Base-by-base conservation (phyloP, 441 rosid genomes). In the Gossypium schwendimanii region DNA sequence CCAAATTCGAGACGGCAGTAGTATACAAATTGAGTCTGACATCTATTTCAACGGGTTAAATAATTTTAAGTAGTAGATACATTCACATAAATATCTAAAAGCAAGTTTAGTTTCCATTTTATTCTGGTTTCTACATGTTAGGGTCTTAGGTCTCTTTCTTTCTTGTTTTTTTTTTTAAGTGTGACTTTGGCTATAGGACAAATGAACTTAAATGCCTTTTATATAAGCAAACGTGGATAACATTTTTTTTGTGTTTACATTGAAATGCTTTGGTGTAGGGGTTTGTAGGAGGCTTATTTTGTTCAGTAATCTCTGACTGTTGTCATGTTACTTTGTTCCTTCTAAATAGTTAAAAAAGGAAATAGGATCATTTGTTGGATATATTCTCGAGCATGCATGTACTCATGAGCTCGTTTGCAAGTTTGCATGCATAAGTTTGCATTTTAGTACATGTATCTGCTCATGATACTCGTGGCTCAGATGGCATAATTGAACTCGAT, bases 1-100 rank as follows among this genome's bases (percentile, higher is more conserved):
- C 71, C 77, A 59, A 72, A 61, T 79, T 54, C 52, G 65, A 53
- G 58, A 70, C 79, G 61, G 72, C 75, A 76, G 67, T 57, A 60
- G 74, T 74, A 61, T 73, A 21, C 67, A 23, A 44, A 60, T 36
- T 57, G 54, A 68, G 73, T 72, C 59, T 77, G 10, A 66, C 15
- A 60, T 61, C 18, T 54, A 23, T n/a, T 64, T 39, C 62, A 39
- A 47, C 21, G 76, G 60, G 47, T 21, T 64, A 52, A 59, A 59
- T 12, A n/a, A 26, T 18, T 26, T 59, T 2, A 44, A 62, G 67
- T 63, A 50, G 63, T 18, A 59, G 64, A 78, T 65, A 11, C 11
- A 61, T 61, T 26, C 62, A 57, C 53, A 36, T 50, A 23, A 50
- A 50, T 21, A n/a, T 6, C n/a, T 69, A 4, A 33, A 17, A 31